Evolutionary conservation across 257 asterid genomes (phyloP).

Genomic region (Jacaranda copaia): DNA sequence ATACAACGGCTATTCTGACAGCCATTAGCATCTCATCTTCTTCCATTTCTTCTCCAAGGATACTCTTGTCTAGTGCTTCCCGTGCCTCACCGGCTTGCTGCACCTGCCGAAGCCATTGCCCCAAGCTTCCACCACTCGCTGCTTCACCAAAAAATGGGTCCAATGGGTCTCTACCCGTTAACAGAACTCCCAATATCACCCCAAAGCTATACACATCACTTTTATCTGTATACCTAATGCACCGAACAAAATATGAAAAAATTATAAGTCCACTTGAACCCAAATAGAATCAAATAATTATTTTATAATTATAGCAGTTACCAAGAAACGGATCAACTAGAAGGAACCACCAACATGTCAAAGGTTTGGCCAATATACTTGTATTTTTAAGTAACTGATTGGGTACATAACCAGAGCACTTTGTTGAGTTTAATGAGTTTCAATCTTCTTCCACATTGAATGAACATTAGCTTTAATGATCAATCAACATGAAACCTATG

Average conservation of each 20-base stretch:
- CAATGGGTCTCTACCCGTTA: constrained; percentile 81
- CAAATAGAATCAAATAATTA: neutral
- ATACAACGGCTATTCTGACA: constrained; percentile 75
- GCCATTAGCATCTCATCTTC: constrained; percentile 98
- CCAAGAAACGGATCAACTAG: neutral
- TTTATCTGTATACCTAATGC: constrained; percentile 80
- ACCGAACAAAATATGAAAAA: neutral
- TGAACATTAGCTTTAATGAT: constrained; percentile 17
- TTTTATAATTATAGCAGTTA: neutral
- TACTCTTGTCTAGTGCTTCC: constrained; percentile 81
- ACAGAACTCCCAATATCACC: constrained; percentile 70
- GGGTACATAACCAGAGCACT: neutral
- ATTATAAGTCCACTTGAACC: constrained; percentile 4
- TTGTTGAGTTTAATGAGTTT: neutral
- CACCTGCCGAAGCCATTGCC: constrained; percentile 78
- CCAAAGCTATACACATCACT: constrained; percentile 97
- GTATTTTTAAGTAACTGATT: neutral
- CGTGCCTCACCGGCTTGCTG: constrained; percentile 87
- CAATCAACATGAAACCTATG: constrained; percentile 21
- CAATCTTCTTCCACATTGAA: neutral
- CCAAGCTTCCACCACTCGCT: constrained; percentile 71
- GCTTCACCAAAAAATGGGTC: constrained; percentile 70
- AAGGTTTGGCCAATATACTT: too few relatives aligned
- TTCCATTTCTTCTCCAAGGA: constrained; percentile 78
- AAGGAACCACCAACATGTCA: neutral